These are phyloP conservation scores for Fusarium humuli DNA, from an alignment of 2,329 filamentous ascomycete species.

Conservation along the genomic window DNA sequence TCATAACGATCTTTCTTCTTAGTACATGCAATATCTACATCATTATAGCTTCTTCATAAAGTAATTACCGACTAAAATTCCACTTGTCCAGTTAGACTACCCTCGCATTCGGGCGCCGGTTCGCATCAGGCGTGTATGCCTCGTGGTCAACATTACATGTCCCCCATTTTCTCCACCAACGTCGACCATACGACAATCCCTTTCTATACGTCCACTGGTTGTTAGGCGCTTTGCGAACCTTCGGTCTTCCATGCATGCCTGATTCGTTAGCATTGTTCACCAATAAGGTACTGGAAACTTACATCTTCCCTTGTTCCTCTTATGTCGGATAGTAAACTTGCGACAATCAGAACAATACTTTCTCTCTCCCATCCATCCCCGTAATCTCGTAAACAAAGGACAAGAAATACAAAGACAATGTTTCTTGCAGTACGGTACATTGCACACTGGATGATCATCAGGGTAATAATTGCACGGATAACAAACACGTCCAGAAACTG, in stretches of 20 bases:
- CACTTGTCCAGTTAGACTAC: not conserved
- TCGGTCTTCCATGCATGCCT: slow-evolving; percentile 12
- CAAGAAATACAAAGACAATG: slow-evolving; percentile 20
- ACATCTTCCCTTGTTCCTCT: slow-evolving; percentile 10
- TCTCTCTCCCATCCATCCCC: slow-evolving; percentile 6
- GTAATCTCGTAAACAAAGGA: slow-evolving; percentile 9
- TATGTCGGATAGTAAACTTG: not conserved
- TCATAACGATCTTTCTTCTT: not conserved
- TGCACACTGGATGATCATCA: not conserved
- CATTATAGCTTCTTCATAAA: not conserved
- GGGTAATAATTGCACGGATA: not conserved
- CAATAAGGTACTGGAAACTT: not conserved
- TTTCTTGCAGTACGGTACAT: slow-evolving; percentile 5
- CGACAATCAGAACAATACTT: slow-evolving; percentile 7
- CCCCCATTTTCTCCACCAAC: slow-evolving; percentile 26
- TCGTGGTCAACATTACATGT: not conserved
- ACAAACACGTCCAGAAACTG: not conserved
- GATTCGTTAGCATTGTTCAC: not conserved
- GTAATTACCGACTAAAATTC: not conserved
- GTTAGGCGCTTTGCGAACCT: not conserved
- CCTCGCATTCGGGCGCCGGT: slow-evolving; percentile 1
- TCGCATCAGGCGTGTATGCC: not conserved
- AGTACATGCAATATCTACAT: not conserved
- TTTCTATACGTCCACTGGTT: slow-evolving; percentile 7
- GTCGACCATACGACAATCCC: slow-evolving; percentile 2